These are phyloP conservation scores for Verbascum thapsus DNA, from an alignment of 257 asterid genomes.

Conservation along the genomic window DNA sequence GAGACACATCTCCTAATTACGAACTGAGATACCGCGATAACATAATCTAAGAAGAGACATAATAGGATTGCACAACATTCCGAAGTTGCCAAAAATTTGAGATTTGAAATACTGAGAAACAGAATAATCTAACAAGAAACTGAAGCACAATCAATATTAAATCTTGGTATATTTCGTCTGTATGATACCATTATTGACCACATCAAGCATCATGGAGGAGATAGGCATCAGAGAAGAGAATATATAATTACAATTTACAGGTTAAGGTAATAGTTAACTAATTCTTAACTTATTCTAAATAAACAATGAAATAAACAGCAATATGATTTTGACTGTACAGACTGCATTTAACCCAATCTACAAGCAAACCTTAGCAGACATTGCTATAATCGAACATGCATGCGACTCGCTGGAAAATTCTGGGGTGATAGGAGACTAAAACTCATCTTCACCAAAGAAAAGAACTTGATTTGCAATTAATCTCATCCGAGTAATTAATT, in stretches of 20 bases:
- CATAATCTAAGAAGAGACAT: not conserved
- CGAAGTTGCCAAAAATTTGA: not conserved
- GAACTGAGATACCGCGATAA: no score
- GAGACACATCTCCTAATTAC: no score
- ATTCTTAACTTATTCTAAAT: constrained; percentile 5
- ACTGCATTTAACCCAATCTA: constrained; percentile 2
- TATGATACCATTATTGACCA: not conserved
- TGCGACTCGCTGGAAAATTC: not conserved
- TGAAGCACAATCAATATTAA: not conserved
- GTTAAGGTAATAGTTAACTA: no score
- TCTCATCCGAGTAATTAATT: not conserved
- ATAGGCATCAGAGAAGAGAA: not conserved
- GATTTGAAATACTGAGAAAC: not conserved
- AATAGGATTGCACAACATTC: not conserved
- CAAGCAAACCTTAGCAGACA: not conserved
- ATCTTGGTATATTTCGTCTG: not conserved
- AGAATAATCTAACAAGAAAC: not conserved
- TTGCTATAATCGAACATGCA: constrained; percentile 3
- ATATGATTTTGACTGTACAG: not conserved
- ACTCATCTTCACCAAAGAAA: not conserved
- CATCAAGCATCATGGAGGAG: not conserved
- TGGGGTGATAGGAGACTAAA: not conserved
- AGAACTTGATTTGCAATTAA: not conserved
- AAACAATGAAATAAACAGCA: not conserved
- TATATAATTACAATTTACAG: no score